phyloP scores from a whole-genome alignment of 345 rosid species.

The Psidium friedrichsthalianum region DNA sequence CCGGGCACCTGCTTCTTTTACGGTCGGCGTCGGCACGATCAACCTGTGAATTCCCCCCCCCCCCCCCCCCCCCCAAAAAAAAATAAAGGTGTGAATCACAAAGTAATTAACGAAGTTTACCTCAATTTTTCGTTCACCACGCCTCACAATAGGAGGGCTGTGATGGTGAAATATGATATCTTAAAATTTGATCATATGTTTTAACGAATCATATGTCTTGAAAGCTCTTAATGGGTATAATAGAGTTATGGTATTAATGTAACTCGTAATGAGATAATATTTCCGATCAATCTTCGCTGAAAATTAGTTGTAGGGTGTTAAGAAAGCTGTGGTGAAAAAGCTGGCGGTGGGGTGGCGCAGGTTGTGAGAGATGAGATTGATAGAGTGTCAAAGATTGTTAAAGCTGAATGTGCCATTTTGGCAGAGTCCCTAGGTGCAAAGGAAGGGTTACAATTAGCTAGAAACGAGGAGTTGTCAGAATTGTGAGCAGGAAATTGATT shows the following conservation, averaged over 20 bases:
- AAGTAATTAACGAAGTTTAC: background rate
- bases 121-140: background rate
- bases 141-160: background rate
- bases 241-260: no score
- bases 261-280: no score
- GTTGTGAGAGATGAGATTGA: background rate
- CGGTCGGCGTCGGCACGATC: no score
- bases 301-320: no score
- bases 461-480: background rate
- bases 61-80: no score
- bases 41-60: background rate
- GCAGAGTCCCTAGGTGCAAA: background rate
- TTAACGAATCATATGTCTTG: no score
- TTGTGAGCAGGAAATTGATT: background rate
- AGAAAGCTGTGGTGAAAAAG: no score
- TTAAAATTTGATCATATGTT: no score
- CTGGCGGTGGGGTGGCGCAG: no score
- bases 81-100: background rate
- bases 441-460: background rate
- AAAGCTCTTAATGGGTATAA: no score
- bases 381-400: background rate
- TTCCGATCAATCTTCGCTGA: no score
- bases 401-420: background rate
- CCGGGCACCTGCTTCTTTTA: background rate
- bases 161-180: no score